Evolutionary conservation across 2,329 filamentous ascomycete genomes (phyloP), one percentile per base, ranked within the genome.

Genomic region (Fusarium sulawesiense): DNA sequence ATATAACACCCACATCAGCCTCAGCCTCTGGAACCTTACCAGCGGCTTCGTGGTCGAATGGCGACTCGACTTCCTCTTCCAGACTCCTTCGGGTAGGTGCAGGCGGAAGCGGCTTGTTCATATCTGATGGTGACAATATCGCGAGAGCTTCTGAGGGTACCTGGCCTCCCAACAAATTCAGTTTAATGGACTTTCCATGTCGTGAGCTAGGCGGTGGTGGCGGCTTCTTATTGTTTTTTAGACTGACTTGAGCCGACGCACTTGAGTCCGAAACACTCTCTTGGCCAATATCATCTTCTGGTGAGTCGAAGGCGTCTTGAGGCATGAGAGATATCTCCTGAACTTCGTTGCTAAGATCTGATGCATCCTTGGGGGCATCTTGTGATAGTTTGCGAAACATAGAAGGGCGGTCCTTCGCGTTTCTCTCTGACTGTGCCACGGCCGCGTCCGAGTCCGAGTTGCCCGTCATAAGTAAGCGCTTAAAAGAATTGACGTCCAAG

Each of bases 401-500:
- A 40, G 68, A 72, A 16, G 72, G 72, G 4, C 62, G 62, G 14
- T 76, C 63, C 7, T 56, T 61, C 25, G 25, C 42, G 10, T 55
- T 57, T 40, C 49, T 68, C 13, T 56, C 57, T 34, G 56, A 47
- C 4, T 51, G 51, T 42, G 51, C 57, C 47, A 49, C 54, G 41
- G 57, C 30, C 42, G 56, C 54, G 45, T 66, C 68, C 12, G 61
- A 61, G 8, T 64, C 85, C 37, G 87, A 77, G 73, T 89, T 88
- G 21, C 93, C 93, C 0, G 92, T 96, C 81, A 96, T 84, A 49
- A 96, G 84, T 65, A 96, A 80, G 63, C 90, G 86, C 75, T 90
- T 90, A 80, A 96, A 96, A 10, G 92, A 89, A 76, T 93, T 89
- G 2, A 95, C 93, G 76, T 96, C 92, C 68, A 95, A 80, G 0